Base-by-base conservation (phyloP, 257 asterid species). In the Primulina eburnea region DNA sequence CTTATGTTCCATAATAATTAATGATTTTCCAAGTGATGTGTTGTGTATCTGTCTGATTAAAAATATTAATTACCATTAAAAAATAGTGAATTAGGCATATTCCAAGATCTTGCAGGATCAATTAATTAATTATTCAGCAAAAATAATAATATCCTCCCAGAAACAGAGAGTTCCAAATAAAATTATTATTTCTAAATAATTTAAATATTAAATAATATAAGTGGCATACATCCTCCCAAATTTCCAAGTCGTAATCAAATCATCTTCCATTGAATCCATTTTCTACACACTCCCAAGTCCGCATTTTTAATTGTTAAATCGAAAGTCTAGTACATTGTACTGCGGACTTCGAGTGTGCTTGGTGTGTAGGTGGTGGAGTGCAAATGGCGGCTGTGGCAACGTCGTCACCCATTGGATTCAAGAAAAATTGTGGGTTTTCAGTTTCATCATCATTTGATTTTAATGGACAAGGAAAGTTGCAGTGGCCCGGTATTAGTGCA, bases 341-440 rank as follows among this genome's bases (percentile, higher is more conserved):
- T 21, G 8, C 43, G 20, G 32, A 16, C 5, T 43, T 69, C 62
- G 43, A 37, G 6, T 43, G 37, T 56, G 63, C 50, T 38, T 9
- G 66, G 29, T 20, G 34, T 56, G 69, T 11, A 20, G 64, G 64
- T 26, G 72, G 2, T 8, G 34, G 58, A 30, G 70, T 62, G 74
- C 55, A 60, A 77, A 83, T 80, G 87, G 81, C 87, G 74, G 75
- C 88, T 2, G 82, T 79, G 68, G 74, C 87, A 40, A 80, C 89
- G 20, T 76, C 86, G 50, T 77, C 89, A 30, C 78, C 84, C 5
- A 33, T 78, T 43, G 79, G 82, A 32, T 75, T 80, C 80, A 62
- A 35, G 28, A 73, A 30, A 55, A 56, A 28, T 55, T 67, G 60
- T 64, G 80, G 81, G 71, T 68, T 62, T 70, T 70, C 80, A 40